Evolutionary conservation across 1,284 basidiomycete genomes (phyloP), one percentile per base, ranked within the genome.

Genomic region (Irpex sp.): DNA sequence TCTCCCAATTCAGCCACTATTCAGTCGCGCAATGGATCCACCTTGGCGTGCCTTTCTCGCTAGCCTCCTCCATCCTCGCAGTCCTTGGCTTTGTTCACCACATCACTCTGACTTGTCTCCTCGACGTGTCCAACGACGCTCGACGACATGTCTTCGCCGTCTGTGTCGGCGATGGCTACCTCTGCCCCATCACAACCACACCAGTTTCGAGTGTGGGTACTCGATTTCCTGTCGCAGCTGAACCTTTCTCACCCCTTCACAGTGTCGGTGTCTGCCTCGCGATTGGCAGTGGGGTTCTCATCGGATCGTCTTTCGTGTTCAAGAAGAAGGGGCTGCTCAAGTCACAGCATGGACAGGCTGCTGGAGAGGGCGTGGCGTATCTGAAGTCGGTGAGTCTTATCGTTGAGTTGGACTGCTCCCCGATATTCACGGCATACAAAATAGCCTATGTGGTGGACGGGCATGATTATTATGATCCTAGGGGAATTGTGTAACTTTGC

Each of bases 361-460:
- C 84, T 0, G 87, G 87, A 21, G 86, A 89, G 68, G 87, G 87
- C 13, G 84, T 87, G 66, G 83, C 79, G 15, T 90, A 90, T 74
- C 77, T 90, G 68, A 86, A 85, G 75, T 78, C 76, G 66, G 77
- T 77, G 63, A 66, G 77, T 71, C 31, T 58, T 51, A 15, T 62
- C 19, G 17, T 11, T 59, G 38, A 8, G 7, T 44, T n/a, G 26
- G 19, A 31, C 38, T 58, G n/a, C 47, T 4, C 8, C 36, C 17
- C 11, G 15, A 49, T 44, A 11, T 31, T 56, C 40, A 31, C 40
- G 5, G 58, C 40, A 8, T 55, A 7, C 36, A 11, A 11, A 15
- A 7, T 44, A 77, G 74, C 69, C 72, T 67, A 74, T 85, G 70
- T 86, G 85, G 84, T 87, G 85, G 85, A 78, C 77, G 2, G 78